A percentile compares a stretch with the other conserved stretches of the same genome.
Evolutionary conservation across 495 filamentous ascomycete genomes (phyloP).

Genomic region (Pyrenopolyporus hunteri): DNA sequence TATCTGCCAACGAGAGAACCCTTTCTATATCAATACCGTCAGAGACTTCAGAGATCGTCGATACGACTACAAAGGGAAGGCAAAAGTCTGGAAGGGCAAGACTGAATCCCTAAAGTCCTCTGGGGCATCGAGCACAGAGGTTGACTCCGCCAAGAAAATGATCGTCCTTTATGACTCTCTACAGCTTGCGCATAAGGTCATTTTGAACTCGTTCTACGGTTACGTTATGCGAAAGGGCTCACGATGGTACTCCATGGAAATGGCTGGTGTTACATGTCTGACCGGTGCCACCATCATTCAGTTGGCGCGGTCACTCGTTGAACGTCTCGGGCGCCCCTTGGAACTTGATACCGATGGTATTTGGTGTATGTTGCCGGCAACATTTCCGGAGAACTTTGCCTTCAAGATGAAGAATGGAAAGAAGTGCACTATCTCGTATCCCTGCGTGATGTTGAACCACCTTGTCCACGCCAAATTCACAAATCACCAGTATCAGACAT

Average conservation of each 20-base stretch:
- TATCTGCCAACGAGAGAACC: slow-evolving; percentile 98
- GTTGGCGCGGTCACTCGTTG: slow-evolving; percentile 91
- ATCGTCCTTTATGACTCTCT: slow-evolving; percentile 94
- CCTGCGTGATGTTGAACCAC: slow-evolving; percentile 99
- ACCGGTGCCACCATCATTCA: slow-evolving; percentile 98
- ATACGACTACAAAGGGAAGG: slow-evolving; percentile 97
- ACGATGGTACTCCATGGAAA: slow-evolving; percentile 99
- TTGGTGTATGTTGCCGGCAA: slow-evolving; percentile 98
- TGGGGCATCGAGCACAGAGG: slow-evolving; percentile 75
- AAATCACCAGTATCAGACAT: slow-evolving; percentile 94
- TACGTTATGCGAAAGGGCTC: slow-evolving; percentile 99
- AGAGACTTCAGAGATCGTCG: slow-evolving; percentile 92
- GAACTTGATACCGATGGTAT: slow-evolving; percentile 99
- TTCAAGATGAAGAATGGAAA: slow-evolving; percentile 95
- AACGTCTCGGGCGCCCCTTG: slow-evolving; percentile 88
- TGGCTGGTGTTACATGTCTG: slow-evolving; percentile 98
- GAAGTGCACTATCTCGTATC: slow-evolving; percentile 93
- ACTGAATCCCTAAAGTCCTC: slow-evolving; percentile 82
- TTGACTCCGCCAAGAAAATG: slow-evolving; percentile 98
- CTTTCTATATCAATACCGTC: slow-evolving; percentile 98
- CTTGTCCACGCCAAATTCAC: slow-evolving; percentile 95
- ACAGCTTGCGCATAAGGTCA: slow-evolving; percentile 97
- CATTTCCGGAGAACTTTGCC: slow-evolving; percentile 95
- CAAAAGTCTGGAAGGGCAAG: slow-evolving; percentile 98
- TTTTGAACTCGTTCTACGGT: slow-evolving; percentile 98